Evolutionary conservation across 495 filamentous ascomycete species (phyloP).

Genomic region (Aspergillus conjunctus): DNA sequence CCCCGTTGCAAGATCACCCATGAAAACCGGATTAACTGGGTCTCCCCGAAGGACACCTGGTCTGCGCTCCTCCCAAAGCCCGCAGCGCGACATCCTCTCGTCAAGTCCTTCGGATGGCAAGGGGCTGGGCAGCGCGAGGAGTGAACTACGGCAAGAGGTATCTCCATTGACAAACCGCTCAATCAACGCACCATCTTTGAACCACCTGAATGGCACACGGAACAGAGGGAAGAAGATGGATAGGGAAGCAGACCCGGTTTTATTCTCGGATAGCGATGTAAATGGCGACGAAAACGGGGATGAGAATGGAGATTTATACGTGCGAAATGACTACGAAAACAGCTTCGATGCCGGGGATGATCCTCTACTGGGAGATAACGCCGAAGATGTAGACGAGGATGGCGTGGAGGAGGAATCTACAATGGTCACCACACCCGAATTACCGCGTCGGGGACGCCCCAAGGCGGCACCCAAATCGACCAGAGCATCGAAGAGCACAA

Average conservation of each 20-base stretch:
- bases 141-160: constrained; percentile 32
- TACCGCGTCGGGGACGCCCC: constrained; percentile 14
- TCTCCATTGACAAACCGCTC: constrained; percentile 42
- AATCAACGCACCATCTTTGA: constrained; percentile 36
- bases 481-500: constrained; percentile 17
- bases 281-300: constrained; percentile 40
- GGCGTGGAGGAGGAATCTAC: constrained; percentile 57
- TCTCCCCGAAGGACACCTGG: constrained; percentile 48
- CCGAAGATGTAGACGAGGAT: constrained; percentile 57
- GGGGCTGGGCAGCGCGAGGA: constrained; percentile 23
- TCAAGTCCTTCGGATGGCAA: constrained; percentile 46
- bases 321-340: constrained; percentile 34
- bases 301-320: constrained; percentile 23
- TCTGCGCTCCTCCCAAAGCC: constrained; percentile 44
- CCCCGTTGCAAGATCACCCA: constrained; percentile 46
- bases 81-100: constrained; percentile 34
- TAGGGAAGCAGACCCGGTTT: constrained; percentile 21
- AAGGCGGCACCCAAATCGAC: constrained; percentile 15
- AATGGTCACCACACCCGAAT: constrained; percentile 18
- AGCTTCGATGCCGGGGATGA: constrained; percentile 35
- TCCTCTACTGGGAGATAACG: constrained; percentile 25
- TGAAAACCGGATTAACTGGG: constrained; percentile 45
- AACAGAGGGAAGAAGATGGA: constrained; percentile 42
- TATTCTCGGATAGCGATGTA: constrained; percentile 43
- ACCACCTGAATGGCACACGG: constrained; percentile 45